A percentile compares a stretch with the other conserved stretches of the same genome.
These are phyloP conservation scores for Rhizoclosmatium sp. DNA, from an alignment of 192 early-diverging fungal genomes.

Conservation along the genomic window DNA sequence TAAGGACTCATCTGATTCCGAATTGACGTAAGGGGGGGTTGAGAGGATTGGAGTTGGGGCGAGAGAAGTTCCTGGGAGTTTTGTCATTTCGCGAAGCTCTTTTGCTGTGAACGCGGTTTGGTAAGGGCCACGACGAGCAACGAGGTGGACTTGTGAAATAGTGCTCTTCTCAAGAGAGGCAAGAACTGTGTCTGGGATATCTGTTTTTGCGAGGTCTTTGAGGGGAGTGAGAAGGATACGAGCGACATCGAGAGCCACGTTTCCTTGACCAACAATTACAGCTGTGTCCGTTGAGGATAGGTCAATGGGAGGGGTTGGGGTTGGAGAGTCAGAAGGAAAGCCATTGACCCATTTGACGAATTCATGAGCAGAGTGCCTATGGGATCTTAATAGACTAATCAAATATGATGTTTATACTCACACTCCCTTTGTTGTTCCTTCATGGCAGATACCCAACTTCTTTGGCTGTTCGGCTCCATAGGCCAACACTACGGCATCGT, in stretches of 20 bases:
- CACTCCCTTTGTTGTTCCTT: constrained; percentile 67
- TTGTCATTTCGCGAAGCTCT: constrained; percentile 93
- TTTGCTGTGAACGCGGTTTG: constrained; percentile 94
- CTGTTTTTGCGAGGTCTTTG: constrained; percentile 80
- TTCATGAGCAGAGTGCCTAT: constrained; percentile 68
- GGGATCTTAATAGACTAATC: no score
- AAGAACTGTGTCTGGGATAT: constrained; percentile 82
- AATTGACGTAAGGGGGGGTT: constrained; percentile 25
- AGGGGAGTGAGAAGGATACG: constrained; percentile 81
- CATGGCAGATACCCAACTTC: constrained; percentile 71
- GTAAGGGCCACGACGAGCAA: constrained; percentile 90
- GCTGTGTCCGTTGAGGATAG: constrained; percentile 73
- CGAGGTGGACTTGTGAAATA: constrained; percentile 83
- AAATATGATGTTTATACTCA: not conserved
- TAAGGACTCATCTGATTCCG: constrained; percentile 11
- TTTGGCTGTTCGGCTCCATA: constrained; percentile 86
- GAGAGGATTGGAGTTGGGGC: constrained; percentile 1
- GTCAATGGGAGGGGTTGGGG: constrained; percentile 49
- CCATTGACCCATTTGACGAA: constrained; percentile 99
- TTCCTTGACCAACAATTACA: constrained; percentile 90
- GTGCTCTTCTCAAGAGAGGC: constrained; percentile 68
- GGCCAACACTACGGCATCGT: constrained; percentile 82
- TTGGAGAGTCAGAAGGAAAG: constrained; percentile 64
- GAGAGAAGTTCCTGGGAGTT: constrained; percentile 63
- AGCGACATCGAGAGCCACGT: constrained; percentile 93